phyloP scores from a whole-genome alignment of 2,329 filamentous ascomycete genomes.

The Monilinia aucupariae region DNA sequence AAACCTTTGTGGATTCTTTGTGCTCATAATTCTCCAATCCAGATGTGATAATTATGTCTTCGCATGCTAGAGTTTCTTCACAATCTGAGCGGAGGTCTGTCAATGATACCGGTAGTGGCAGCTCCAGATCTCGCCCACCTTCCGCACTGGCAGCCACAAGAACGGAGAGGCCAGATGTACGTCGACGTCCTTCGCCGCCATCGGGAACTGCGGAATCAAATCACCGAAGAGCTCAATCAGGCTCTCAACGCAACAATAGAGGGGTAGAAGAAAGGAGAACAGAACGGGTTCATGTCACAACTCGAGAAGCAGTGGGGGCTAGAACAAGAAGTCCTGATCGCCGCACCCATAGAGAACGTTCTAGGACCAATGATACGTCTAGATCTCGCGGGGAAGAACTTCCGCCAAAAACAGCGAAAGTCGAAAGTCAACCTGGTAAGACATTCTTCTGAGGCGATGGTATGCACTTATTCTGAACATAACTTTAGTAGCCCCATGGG shows the following conservation, averaged over 20 bases:
- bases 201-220: slow-evolving; percentile 32
- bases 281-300: slow-evolving; percentile 53
- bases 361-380: slow-evolving; percentile 26
- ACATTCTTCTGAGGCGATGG: neutral
- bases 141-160: slow-evolving; percentile 27
- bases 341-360: slow-evolving; percentile 22
- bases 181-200: slow-evolving; percentile 30
- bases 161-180: slow-evolving; percentile 25
- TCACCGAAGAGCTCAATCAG: slow-evolving; percentile 55
- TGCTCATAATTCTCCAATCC: slow-evolving; percentile 17
- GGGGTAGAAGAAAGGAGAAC: slow-evolving; percentile 45
- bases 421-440: slow-evolving; percentile 48
- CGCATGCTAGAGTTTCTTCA: slow-evolving; percentile 32
- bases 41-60: slow-evolving; percentile 35
- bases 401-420: slow-evolving; percentile 37
- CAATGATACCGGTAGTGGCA: slow-evolving; percentile 32
- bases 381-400: slow-evolving; percentile 29
- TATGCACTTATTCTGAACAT: slow-evolving; percentile 12
- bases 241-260: slow-evolving; percentile 46
- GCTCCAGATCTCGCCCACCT: slow-evolving; percentile 30
- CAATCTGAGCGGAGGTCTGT: slow-evolving; percentile 31
- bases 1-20: neutral
- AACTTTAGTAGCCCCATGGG: slow-evolving; percentile 54
- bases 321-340: slow-evolving; percentile 54
- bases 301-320: slow-evolving; percentile 56